Base-by-base conservation (phyloP, 2,329 filamentous ascomycete genomes). In the Scolecobasidium constrictum region DNA sequence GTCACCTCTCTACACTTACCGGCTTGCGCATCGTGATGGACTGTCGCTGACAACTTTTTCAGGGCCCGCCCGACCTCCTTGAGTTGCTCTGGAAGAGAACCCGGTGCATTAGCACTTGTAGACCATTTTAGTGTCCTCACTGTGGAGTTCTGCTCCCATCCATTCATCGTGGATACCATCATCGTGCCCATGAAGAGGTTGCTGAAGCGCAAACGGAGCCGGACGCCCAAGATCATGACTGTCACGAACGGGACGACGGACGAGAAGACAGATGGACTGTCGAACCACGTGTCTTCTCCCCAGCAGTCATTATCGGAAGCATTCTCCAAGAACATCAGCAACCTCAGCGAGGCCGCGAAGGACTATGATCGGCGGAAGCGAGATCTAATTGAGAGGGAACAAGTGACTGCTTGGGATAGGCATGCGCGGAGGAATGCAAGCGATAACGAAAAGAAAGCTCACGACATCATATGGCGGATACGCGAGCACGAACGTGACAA, bases 401-500 rank as follows among this genome's bases (percentile, higher is more conserved):
- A n/a, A n/a, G 23, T 22, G 17, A 26, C 11, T 11, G 31, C 40
- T 21, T 42, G 40, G 40, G 40, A 42, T n/a, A 22, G 19, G 16
- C 18, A 26, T n/a, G 40, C 40, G 12, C 12, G 18, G n/a, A 16
- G 17, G 18, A 34, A 28, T 12, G 40, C 40, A 16, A 35, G 15
- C n/a, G 17, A 26, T 12, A 20, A 16, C 12, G 40, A 42, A 20
- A 22, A 36, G 17, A 43, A 48, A 35, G 64, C 64, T 34, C 55
- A 53, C 11, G 11, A 36, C 5, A 64, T 68, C 17, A 48, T 67
- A 11, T 47, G 46, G 11, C 55, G 47, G 13, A 52, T 68, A 9
- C 55, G 65, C n/a, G 65, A 69, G 44, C 55, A 60, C 48, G 66
- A 69, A 48, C 54, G 66, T 3, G 51, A 53, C 19, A 47, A 53